Evolutionary conservation across 257 asterid species (phyloP).

Genomic region (Solanum tarijense): DNA sequence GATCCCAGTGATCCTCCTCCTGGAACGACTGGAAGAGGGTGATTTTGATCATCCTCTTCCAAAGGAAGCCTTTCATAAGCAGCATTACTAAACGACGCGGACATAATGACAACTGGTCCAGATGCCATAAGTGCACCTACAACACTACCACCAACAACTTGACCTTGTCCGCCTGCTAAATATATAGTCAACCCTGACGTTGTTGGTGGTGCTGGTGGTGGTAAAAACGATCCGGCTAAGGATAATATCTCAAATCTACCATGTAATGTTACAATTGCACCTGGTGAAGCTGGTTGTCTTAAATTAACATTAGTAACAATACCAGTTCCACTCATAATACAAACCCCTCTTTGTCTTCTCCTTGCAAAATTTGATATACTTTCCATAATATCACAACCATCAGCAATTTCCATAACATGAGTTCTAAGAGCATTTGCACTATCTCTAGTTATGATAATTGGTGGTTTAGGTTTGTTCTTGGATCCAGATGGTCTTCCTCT

Average conservation of each 20-base stretch:
- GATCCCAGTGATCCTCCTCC: slow-evolving; percentile 24
- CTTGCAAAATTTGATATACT: slow-evolving; percentile 66
- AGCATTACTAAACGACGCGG: slow-evolving; percentile 88
- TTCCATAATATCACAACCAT: slow-evolving; percentile 76
- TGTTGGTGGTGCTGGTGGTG: slow-evolving; percentile 85
- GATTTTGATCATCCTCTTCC: slow-evolving; percentile 48
- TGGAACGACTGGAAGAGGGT: not conserved
- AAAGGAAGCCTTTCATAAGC: slow-evolving; percentile 83
- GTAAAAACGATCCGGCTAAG: slow-evolving; percentile 65
- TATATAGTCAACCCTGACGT: slow-evolving; percentile 69
- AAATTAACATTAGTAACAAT: slow-evolving; percentile 71
- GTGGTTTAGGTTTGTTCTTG: slow-evolving; percentile 81
- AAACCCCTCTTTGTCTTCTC: slow-evolving; percentile 75
- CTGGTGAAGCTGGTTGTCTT: slow-evolving; percentile 73
- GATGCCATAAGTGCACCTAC: slow-evolving; percentile 77
- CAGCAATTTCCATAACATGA: slow-evolving; percentile 87
- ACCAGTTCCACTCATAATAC: slow-evolving; percentile 83
- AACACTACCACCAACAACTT: slow-evolving; percentile 86
- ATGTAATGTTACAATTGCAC: slow-evolving; percentile 62
- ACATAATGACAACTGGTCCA: slow-evolving; percentile 84
- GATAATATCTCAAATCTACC: slow-evolving; percentile 87
- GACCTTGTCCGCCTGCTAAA: slow-evolving; percentile 89
- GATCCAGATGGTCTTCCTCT: slow-evolving; percentile 92
- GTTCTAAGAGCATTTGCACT: slow-evolving; percentile 86
- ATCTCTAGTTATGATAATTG: slow-evolving; percentile 82